Evolutionary conservation across 805 yeast genomes (phyloP).

Genomic region (Schwanniomyces sp.): DNA sequence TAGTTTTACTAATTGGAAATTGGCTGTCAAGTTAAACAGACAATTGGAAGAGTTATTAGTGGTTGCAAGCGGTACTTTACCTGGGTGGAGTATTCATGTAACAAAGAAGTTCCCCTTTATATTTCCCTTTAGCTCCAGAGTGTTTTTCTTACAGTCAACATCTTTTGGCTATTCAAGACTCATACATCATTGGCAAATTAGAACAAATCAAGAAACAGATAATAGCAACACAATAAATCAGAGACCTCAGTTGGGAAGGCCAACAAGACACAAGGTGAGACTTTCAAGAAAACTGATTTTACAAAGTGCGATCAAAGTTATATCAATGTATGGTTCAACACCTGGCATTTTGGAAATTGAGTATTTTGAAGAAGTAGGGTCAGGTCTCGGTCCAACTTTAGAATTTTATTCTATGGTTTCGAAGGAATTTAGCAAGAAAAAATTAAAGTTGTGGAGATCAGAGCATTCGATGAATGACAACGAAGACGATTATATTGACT

Average conservation of each 20-base stretch:
- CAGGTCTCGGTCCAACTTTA: slow-evolving; percentile 94
- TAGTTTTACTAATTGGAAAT: slow-evolving; percentile 68
- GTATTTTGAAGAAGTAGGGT: slow-evolving; percentile 88
- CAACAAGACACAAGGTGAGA: slow-evolving; percentile 76
- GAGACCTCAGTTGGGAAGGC: slow-evolving; percentile 64
- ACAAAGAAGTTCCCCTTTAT: slow-evolving; percentile 76
- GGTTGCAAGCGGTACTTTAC: slow-evolving; percentile 83
- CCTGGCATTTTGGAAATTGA: slow-evolving; percentile 86
- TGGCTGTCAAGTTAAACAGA: slow-evolving; percentile 81
- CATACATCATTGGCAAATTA: slow-evolving; percentile 72
- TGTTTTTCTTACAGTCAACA: slow-evolving; percentile 77
- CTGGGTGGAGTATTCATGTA: slow-evolving; percentile 79
- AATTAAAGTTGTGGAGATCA: slow-evolving; percentile 69
- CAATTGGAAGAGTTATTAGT: slow-evolving; percentile 88
- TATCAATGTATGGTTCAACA: slow-evolving; percentile 73
- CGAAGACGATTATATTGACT: slow-evolving; percentile 38
- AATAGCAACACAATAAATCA: slow-evolving; percentile 10
- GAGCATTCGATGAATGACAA: slow-evolving; percentile 15
- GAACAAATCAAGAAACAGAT: slow-evolving; percentile 39
- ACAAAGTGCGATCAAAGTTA: slow-evolving; percentile 74
- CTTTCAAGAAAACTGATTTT: slow-evolving; percentile 69
- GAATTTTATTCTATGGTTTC: slow-evolving; percentile 88
- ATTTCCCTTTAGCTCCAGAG: slow-evolving; percentile 80
- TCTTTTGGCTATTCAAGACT: slow-evolving; percentile 88
- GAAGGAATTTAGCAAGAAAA: slow-evolving; percentile 61